A percentile compares a stretch with the other conserved stretches of the same genome.
Evolutionary conservation across 495 filamentous ascomycete species (phyloP).

Genomic region (Aspergillus homomorphus): DNA sequence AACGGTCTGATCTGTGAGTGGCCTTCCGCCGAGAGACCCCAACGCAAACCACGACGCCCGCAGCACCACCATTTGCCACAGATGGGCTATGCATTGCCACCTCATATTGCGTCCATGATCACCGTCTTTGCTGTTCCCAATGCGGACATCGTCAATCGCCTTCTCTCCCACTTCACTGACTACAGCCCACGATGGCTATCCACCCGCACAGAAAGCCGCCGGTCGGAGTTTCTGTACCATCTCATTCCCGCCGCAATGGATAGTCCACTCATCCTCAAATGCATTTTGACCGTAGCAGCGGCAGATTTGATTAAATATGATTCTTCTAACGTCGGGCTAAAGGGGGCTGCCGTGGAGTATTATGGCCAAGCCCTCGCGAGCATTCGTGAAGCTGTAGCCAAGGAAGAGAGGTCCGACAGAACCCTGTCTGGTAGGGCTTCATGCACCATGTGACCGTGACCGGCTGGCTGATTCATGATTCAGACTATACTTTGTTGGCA

Average conservation of each 20-base stretch:
- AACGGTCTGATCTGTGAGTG: slow-evolving; percentile 36
- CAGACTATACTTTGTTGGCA: slow-evolving; percentile 16
- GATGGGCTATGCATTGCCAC: not conserved
- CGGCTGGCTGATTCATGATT: no score
- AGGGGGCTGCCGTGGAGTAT: slow-evolving; percentile 13
- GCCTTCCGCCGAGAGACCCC: slow-evolving; percentile 1
- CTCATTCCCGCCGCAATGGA: slow-evolving; percentile 15
- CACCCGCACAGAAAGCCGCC: slow-evolving; percentile 8
- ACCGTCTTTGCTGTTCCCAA: slow-evolving; percentile 18
- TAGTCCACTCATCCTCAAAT: slow-evolving; percentile 15
- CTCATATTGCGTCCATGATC: slow-evolving; percentile 12
- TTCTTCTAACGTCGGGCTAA: slow-evolving; percentile 3
- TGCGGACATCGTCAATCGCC: slow-evolving; percentile 6
- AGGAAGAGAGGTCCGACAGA: not conserved
- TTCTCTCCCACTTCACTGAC: slow-evolving; percentile 18
- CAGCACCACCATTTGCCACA: slow-evolving; percentile 2
- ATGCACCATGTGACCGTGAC: no score
- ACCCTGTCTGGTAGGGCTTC: not conserved
- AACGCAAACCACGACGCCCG: not conserved
- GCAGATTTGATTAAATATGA: slow-evolving; percentile 22
- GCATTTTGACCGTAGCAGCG: slow-evolving; percentile 16
- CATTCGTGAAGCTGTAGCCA: slow-evolving; percentile 10
- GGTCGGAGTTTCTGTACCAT: slow-evolving; percentile 10
- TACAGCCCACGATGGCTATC: slow-evolving; percentile 20
- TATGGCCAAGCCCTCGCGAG: slow-evolving; percentile 16